Percentiles rank a stretch among this genome's conserved stretches.
These are phyloP conservation scores for Gracilaria caudata DNA, from an alignment of 23 red algal genomes.

Conservation along the genomic window DNA sequence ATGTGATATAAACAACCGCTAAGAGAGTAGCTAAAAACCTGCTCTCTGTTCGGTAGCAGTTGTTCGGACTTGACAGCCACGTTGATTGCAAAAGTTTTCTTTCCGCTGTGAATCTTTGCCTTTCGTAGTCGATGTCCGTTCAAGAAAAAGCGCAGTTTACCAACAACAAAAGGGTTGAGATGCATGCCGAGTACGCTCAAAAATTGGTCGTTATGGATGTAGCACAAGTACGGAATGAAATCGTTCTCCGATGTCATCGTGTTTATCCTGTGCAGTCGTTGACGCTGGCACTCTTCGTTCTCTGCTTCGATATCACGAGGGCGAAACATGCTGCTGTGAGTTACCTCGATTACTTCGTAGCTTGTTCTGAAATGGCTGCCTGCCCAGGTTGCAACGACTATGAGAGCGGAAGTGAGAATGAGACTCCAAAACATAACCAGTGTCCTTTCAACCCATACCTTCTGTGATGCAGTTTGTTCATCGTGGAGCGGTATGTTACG, in stretches of 20 bases:
- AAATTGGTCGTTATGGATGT: conserved; percentile 28
- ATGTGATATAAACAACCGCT: conserved; percentile 16
- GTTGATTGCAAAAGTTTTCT: neutral
- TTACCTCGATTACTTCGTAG: neutral
- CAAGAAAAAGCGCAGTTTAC: neutral
- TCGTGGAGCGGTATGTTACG: no score
- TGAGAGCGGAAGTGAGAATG: no score
- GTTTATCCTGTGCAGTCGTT: neutral
- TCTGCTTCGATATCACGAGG: neutral
- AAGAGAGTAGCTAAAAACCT: conserved; percentile 19
- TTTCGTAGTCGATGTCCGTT: conserved; percentile 1
- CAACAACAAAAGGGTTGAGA: conserved; percentile 8
- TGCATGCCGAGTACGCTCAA: conserved; percentile 2
- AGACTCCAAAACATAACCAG: no score
- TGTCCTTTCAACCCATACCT: no score
- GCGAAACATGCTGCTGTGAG: neutral
- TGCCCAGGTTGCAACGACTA: no score
- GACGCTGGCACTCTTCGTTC: neutral
- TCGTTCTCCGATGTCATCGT: neutral
- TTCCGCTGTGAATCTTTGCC: neutral
- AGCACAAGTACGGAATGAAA: conserved; percentile 37
- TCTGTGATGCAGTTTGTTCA: no score
- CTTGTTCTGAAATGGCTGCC: no score
- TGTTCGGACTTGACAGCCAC: neutral
- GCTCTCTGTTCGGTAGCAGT: neutral